Evolutionary conservation across 116 monocot species (phyloP).

Genomic region (Dioscorea cayenensis): DNA sequence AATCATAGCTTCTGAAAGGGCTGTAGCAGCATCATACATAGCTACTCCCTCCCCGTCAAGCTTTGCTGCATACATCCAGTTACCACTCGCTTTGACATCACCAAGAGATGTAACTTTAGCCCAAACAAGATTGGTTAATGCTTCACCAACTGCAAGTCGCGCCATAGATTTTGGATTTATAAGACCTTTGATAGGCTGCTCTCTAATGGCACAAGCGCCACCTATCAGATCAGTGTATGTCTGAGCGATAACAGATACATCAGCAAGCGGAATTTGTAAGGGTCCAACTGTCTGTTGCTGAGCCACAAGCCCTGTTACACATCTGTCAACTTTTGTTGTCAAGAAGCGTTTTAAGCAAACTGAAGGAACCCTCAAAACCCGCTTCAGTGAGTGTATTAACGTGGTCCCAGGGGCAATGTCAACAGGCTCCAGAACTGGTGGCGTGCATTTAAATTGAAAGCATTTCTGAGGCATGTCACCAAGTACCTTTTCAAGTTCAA

Average conservation of each 20-base stretch:
- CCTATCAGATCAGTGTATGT: constrained; percentile 68
- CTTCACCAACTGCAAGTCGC: constrained; percentile 85
- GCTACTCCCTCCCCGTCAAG: constrained; percentile 95
- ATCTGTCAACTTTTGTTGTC: constrained; percentile 95
- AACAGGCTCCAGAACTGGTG: constrained; percentile 31
- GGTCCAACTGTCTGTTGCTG: constrained; percentile 99
- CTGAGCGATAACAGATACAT: constrained; percentile 94
- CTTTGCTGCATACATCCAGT: constrained; percentile 99
- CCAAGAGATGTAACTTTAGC: constrained; percentile 84
- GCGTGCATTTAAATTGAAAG: constrained; percentile 55
- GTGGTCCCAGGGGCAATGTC: constrained; percentile 72
- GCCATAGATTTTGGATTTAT: constrained; percentile 88
- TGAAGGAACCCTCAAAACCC: constrained; percentile 75
- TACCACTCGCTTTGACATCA: constrained; percentile 97
- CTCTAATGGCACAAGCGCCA: constrained; percentile 92
- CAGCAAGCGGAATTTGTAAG: constrained; percentile 80
- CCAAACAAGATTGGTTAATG: constrained; percentile 92
- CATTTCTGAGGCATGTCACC: constrained; percentile 97
- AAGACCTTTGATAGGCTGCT: constrained; percentile 91
- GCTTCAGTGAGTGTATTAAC: constrained; percentile 54
- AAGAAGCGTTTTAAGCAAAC: constrained; percentile 93
- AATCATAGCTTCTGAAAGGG: constrained; percentile 87
- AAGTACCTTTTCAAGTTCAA: constrained; percentile 86
- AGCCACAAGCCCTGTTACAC: constrained; percentile 92
- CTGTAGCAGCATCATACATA: constrained; percentile 95